Percentiles rank a stretch among this genome's conserved stretches.
Evolutionary conservation across 371 early-diverging fungal species (phyloP).

Genomic region (Mucor mucedo): DNA sequence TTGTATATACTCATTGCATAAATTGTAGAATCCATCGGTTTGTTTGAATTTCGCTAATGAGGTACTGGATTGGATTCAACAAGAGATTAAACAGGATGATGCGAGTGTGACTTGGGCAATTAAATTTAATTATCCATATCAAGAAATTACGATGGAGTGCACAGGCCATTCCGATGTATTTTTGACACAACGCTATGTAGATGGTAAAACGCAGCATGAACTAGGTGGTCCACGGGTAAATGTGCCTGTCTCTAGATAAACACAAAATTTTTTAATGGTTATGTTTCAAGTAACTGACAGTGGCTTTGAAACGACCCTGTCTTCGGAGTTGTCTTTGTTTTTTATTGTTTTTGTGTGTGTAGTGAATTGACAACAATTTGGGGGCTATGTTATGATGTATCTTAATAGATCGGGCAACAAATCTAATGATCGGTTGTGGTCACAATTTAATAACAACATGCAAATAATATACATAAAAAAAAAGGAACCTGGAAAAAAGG

Average conservation of each 20-base stretch:
- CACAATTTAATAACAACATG: not conserved
- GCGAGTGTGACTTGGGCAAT: slow-evolving; percentile 48
- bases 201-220: slow-evolving; percentile 39
- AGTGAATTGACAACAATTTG: too few relatives aligned
- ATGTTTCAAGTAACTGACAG: slow-evolving; percentile 16
- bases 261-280: slow-evolving; percentile 12
- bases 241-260: too few relatives aligned
- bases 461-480: not conserved
- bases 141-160: slow-evolving; percentile 38
- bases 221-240: slow-evolving; percentile 46
- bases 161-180: slow-evolving; percentile 41
- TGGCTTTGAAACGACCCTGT: not conserved
- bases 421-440: not conserved
- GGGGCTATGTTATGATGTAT: too few relatives aligned
- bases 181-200: slow-evolving; percentile 52
- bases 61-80: slow-evolving; percentile 48
- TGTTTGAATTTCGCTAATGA: slow-evolving; percentile 59
- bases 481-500: not conserved
- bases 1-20: too few relatives aligned
- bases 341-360: not conserved
- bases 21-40: slow-evolving; percentile 46
- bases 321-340: not conserved
- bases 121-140: slow-evolving; percentile 46
- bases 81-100: slow-evolving; percentile 43
- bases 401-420: too few relatives aligned